Conservation (phyloP, 495 filamentous ascomycete genomes). For the Extremus antarcticus region DNA sequence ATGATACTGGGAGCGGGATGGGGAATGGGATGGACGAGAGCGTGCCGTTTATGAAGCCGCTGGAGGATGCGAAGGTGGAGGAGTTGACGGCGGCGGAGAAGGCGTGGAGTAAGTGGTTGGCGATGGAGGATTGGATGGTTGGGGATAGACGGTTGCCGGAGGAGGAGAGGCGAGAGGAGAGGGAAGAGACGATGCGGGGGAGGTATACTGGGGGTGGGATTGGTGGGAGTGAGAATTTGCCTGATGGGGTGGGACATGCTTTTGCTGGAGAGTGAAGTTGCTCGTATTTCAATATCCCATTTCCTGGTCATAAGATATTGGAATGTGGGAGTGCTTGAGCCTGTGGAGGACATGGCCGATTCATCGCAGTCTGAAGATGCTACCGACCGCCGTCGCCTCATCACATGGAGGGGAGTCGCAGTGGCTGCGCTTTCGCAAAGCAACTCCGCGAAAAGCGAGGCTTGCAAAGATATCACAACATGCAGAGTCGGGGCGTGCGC, state of each 20-base stretch:
- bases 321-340: too few species aligned
- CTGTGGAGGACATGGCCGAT: too few species aligned
- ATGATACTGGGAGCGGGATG: constrained; percentile 57
- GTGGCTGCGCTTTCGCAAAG: too few species aligned
- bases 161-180: neutral
- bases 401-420: too few species aligned
- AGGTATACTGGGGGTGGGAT: neutral
- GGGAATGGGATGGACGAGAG: constrained; percentile 45
- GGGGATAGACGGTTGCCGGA: neutral
- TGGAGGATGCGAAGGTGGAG: constrained; percentile 59
- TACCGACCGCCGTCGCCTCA: too few species aligned
- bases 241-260: neutral
- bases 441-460: too few species aligned
- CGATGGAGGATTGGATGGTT: constrained; percentile 75
- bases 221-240: neutral
- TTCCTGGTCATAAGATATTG: too few species aligned
- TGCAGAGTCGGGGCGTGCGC: too few species aligned
- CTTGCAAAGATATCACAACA: too few species aligned
- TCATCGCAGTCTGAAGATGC: too few species aligned
- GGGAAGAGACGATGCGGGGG: neutral
- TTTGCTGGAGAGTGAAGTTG: too few species aligned
- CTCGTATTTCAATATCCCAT: too few species aligned
- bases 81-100: constrained; percentile 80
- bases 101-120: constrained; percentile 75
- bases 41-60: constrained; percentile 73